These are phyloP conservation scores for Trichosporon ovoides DNA, from an alignment of 1,284 basidiomycete species.

Conservation along the genomic window DNA sequence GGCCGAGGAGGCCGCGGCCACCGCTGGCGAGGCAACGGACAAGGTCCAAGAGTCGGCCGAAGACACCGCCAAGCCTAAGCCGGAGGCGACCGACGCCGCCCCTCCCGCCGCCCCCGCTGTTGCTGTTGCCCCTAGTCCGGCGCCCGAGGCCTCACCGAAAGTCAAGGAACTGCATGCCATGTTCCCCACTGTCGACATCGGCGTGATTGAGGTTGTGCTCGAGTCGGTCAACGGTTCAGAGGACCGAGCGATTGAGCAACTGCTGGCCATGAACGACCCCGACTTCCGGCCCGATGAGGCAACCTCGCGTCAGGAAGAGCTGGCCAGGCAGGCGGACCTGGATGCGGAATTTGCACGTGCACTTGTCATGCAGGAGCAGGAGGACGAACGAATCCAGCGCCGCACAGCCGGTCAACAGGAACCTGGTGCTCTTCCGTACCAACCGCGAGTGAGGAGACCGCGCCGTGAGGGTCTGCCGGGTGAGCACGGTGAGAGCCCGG, in stretches of 20 bases:
- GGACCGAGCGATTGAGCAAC: slow-evolving; percentile 45
- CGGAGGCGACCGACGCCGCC: neutral
- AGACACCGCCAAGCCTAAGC: neutral
- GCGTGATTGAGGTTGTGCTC: slow-evolving; percentile 46
- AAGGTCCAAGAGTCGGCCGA: neutral
- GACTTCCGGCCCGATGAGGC: slow-evolving; percentile 41
- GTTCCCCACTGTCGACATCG: slow-evolving; percentile 42
- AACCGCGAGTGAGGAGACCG: slow-evolving; percentile 38
- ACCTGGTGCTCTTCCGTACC: slow-evolving; percentile 39
- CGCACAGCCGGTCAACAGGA: neutral
- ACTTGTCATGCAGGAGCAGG: slow-evolving; percentile 43
- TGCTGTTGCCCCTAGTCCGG: slow-evolving; percentile 1
- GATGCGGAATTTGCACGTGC: slow-evolving; percentile 47
- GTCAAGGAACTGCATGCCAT: slow-evolving; percentile 37
- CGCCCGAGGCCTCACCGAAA: slow-evolving; percentile 29
- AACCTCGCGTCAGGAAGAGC: neutral
- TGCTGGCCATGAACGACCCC: slow-evolving; percentile 48
- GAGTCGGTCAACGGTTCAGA: slow-evolving; percentile 38
- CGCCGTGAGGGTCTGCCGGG: slow-evolving; percentile 11
- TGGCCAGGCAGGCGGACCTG: slow-evolving; percentile 43
- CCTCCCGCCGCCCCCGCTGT: neutral
- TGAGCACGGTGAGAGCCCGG: neutral
- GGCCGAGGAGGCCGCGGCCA: neutral
- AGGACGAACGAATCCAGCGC: slow-evolving; percentile 16
- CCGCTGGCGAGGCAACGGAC: neutral